Conservation (phyloP, 2,329 filamentous ascomycete species). For the Penicillium sp. region DNA sequence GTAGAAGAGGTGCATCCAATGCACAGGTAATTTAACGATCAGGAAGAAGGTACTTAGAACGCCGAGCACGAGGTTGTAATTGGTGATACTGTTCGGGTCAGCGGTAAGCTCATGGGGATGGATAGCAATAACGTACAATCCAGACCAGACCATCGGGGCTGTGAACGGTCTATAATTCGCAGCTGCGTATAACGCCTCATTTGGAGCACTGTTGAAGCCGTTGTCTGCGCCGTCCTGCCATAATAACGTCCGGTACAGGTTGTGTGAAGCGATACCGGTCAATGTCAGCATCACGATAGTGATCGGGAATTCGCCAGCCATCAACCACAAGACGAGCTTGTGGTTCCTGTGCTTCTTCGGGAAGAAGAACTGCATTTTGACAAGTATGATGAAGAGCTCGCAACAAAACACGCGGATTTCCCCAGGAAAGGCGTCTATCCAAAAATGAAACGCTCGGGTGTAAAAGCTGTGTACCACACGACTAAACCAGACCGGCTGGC, state of each 20-base stretch:
- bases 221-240: constrained; percentile 63
- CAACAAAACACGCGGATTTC: constrained; percentile 2
- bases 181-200: constrained; percentile 56
- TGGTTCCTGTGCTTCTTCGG: constrained; percentile 58
- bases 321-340: constrained; percentile 53
- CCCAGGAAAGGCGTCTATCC: neutral
- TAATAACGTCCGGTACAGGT: constrained; percentile 61
- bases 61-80: constrained; percentile 62
- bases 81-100: constrained; percentile 52
- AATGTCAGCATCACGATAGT: constrained; percentile 60
- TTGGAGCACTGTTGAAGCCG: constrained; percentile 64
- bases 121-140: constrained; percentile 50
- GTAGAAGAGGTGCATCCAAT: constrained; percentile 57
- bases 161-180: constrained; percentile 60
- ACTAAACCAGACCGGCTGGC: constrained; percentile 42
- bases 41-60: constrained; percentile 63
- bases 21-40: constrained; percentile 59
- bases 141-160: constrained; percentile 60
- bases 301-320: constrained; percentile 58
- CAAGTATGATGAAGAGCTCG: constrained; percentile 2
- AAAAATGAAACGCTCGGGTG: constrained; percentile 2
- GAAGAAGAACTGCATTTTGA: constrained; percentile 45
- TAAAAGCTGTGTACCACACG: constrained; percentile 11
- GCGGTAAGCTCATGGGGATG: neutral
- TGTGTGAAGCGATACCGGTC: constrained; percentile 62